Evolutionary conservation across 2,329 filamentous ascomycete species (phyloP), one percentile per base, ranked within the genome.

Genomic region (Ceratocystis colombiana): DNA sequence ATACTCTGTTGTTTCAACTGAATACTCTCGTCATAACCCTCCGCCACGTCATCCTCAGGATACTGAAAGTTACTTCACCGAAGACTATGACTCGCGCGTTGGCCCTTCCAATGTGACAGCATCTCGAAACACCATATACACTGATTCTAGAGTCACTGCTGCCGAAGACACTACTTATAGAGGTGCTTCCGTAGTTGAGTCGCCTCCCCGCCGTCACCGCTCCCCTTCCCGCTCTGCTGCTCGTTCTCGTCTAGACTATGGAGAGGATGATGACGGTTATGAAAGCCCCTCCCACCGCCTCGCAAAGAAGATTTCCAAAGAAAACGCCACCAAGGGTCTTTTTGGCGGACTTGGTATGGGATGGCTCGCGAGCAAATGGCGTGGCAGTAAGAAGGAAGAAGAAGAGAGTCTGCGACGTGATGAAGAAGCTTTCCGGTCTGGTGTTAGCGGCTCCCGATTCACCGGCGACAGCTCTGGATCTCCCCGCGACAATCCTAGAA

Each of bases 361-460:
- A 7, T 88, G 87, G 77, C 76, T 91, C 61, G 82, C 83, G 5
- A 86, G 82, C 76, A 83, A 84, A 73, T 80, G 88, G 73, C 83
- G 81, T 70, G 79, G 85, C 74, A 76, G 84, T 70, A 76, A 76
- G 63, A 72, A 77, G 68, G 77, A 76, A 64, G 80, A 81, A 68
- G 81, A 79, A 62, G 76, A 80, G 48, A 75, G 77, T 6, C 46
- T 76, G 3, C 72, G 67, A 15, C 65, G 72, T 44, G 76, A 79
- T 4, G 73, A 84, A 73, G 82, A 86, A 66, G 79, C 85, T 1
- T 71, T 76, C 70, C 80, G 84, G 64, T 82, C 84, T 25, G 82
- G 88, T 4, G 83, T 82, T 45, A 80, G 81, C 41, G 79, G 81
- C n/a, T 83, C 85, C 25, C 80, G 80, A 70, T 90, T 84, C 68